Evolutionary conservation across 2,329 filamentous ascomycete genomes (phyloP).

Genomic region (Trichoderma arundinaceum): DNA sequence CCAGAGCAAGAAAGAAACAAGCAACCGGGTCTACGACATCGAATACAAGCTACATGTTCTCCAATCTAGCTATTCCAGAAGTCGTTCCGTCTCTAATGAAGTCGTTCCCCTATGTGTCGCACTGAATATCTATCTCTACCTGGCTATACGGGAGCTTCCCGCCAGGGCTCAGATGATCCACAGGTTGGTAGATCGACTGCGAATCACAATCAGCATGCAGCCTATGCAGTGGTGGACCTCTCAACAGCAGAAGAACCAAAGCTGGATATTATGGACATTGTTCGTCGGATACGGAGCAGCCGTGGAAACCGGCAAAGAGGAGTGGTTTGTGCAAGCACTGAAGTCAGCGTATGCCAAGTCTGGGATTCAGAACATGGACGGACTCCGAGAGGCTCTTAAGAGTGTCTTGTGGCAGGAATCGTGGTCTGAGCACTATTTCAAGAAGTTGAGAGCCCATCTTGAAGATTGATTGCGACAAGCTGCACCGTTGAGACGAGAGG

Average conservation of each 20-base stretch:
- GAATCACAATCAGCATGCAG: neutral
- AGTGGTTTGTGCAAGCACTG: slow-evolving; percentile 4
- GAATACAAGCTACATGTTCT: slow-evolving; percentile 23
- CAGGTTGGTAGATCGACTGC: slow-evolving; percentile 8
- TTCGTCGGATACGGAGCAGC: slow-evolving; percentile 24
- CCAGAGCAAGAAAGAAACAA: slow-evolving; percentile 5
- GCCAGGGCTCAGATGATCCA: slow-evolving; percentile 2
- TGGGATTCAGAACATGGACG: neutral
- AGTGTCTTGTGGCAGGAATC: slow-evolving; percentile 16
- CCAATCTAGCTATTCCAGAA: neutral
- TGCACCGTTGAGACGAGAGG: neutral
- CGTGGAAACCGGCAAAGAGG: neutral
- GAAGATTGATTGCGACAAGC: too few relatives aligned
- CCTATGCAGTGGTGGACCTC: neutral
- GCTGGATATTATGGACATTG: slow-evolving; percentile 15
- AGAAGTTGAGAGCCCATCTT: neutral
- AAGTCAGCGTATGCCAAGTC: neutral
- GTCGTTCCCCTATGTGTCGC: slow-evolving; percentile 4
- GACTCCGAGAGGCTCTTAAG: neutral
- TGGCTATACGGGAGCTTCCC: slow-evolving; percentile 20
- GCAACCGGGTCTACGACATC: slow-evolving; percentile 3
- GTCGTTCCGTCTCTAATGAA: neutral
- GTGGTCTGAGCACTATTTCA: slow-evolving; percentile 1
- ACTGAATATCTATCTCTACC: slow-evolving; percentile 19
- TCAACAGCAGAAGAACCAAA: neutral